Base-by-base conservation (phyloP, 1,284 basidiomycete species). In the Ganoderma sinense region DNA sequence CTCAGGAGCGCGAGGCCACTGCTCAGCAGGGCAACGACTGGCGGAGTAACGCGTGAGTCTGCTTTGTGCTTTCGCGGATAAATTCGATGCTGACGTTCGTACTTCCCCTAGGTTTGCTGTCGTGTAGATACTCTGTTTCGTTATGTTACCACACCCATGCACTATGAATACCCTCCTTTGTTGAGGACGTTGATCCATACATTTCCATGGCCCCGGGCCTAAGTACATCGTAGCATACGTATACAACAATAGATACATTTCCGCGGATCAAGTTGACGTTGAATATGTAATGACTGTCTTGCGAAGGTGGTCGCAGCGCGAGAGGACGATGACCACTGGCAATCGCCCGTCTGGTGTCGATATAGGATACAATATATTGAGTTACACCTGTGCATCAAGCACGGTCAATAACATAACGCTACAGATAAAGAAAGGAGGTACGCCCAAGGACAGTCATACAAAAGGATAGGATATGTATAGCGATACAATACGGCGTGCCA, bases 21-120 rank as follows among this genome's bases (percentile, higher is more conserved):
- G 88, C 85, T 31, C 75, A 76, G 40, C 75, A 79, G 41, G 89
- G 88, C 0, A 78, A 85, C 40, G 90, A 88, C 55, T 94, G 93
- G 93, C 86, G 86, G 75, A 89, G 87, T 69, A 87, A 91, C 71
- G 93, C 90, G 85, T 94, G 63, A 64, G 69, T 71, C 18, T 6
- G n/a, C 43, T 20, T 7, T 48, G 29, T 29, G 8, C 23, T 13
- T 6, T 36, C 26, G 48, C 45, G 45, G 53, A 53, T n/a, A 33
- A 6, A 18, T 7, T 31, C 7, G 53, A 18, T 2, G 29, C 53
- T 56, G 48, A 56, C 29, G 8, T 20, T 8, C 53, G 13, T 33
- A 18, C 5, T 33, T 33, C 2, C 20, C 16, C 53, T 56, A 56
- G 53, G 29, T 56, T 56, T 23, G 29, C 53, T 10, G 29, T 56